Evolutionary conservation across 352 stramenopile genomes (phyloP).

Genomic region (Pythium phragmiticola): DNA sequence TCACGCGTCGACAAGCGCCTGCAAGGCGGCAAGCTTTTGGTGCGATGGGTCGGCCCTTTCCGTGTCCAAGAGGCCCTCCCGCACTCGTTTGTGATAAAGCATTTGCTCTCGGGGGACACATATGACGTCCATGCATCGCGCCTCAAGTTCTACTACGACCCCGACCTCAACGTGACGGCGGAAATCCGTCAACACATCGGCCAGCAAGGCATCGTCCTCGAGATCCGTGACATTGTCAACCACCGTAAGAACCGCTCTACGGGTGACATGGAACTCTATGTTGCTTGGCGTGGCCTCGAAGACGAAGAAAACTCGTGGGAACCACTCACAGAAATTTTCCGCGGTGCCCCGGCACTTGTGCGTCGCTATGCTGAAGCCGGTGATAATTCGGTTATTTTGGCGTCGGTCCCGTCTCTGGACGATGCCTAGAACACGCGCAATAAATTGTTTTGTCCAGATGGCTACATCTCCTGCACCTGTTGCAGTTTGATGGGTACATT

Average conservation of each 20-base stretch:
- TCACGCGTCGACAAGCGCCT: no score
- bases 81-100: slow-evolving; percentile 24
- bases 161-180: slow-evolving; percentile 16
- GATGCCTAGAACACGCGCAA: not conserved
- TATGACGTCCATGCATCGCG: slow-evolving; percentile 28
- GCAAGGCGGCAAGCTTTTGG: no score
- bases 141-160: slow-evolving; percentile 24
- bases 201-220: slow-evolving; percentile 17
- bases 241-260: slow-evolving; percentile 7
- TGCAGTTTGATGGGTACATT: not conserved
- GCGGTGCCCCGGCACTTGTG: slow-evolving; percentile 1
- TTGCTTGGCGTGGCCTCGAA: slow-evolving; percentile 18
- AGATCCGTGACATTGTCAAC: slow-evolving; percentile 8
- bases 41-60: slow-evolving; percentile 27
- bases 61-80: slow-evolving; percentile 11
- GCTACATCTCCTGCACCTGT: slow-evolving; percentile 6
- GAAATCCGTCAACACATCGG: slow-evolving; percentile 20
- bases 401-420: not conserved
- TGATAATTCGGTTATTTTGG: not conserved
- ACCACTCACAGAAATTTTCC: slow-evolving; percentile 2
- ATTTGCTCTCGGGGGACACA: slow-evolving; percentile 22
- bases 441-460: not conserved
- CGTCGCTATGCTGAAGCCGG: slow-evolving; percentile 2
- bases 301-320: slow-evolving; percentile 27
- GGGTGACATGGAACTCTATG: slow-evolving; percentile 16